phyloP scores from a whole-genome alignment of 83 land plant species.

The Diphasiastrum complanatum region DNA sequence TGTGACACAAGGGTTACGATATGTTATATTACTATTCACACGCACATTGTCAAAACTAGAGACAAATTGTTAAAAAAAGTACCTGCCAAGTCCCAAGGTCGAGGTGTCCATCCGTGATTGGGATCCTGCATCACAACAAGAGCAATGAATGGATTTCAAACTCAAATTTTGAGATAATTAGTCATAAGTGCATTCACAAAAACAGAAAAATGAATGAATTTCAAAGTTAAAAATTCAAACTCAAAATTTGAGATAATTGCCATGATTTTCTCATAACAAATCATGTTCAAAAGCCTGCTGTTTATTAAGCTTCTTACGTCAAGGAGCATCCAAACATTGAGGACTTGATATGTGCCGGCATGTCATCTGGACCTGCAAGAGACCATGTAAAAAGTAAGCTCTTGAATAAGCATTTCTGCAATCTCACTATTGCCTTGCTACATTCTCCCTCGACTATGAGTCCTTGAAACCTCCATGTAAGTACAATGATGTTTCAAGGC shows the following conservation, averaged over 20 bases:
- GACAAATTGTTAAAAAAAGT: constrained; percentile 1
- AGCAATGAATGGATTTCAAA: not conserved
- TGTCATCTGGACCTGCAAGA: constrained; percentile 91
- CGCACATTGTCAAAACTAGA: too few species aligned
- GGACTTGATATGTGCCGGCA: constrained; percentile 99
- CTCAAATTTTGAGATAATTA: not conserved
- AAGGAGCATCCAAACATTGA: constrained; percentile 93
- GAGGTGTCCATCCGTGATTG: constrained; percentile 82
- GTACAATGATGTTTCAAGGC: too few species aligned
- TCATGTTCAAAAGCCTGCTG: not conserved
- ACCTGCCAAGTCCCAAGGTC: constrained; percentile 99
- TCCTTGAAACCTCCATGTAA: not conserved
- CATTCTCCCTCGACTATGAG: too few species aligned
- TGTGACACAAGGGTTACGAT: constrained; percentile 25
- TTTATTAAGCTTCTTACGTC: constrained; percentile 41
- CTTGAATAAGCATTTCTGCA: not conserved
- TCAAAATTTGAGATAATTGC: not conserved
- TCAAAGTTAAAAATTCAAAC: not conserved
- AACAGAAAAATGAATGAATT: not conserved
- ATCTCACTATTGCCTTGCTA: not conserved
- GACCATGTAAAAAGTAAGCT: not conserved
- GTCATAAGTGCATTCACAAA: not conserved
- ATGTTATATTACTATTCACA: too few species aligned
- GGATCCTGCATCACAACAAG: constrained; percentile 53
- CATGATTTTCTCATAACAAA: not conserved